phyloP scores from a whole-genome alignment of 805 yeast genomes.

The Sporopachydermia lactativora region DNA sequence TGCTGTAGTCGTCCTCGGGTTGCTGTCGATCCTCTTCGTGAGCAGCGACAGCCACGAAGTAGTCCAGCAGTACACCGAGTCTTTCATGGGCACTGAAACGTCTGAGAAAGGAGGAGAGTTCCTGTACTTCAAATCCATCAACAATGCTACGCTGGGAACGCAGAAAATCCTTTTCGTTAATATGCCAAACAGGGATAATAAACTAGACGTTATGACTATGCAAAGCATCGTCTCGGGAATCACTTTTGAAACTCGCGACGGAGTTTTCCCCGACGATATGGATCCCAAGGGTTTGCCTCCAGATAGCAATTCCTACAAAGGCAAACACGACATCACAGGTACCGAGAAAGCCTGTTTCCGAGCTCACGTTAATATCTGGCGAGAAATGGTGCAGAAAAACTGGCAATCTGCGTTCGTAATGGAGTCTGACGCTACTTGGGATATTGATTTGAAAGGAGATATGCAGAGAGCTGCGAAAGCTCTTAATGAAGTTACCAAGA shows the following conservation, averaged over 20 bases:
- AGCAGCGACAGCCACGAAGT: too few species aligned
- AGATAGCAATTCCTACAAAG: conserved; percentile 3
- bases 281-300: conserved; percentile 6
- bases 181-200: conserved; percentile 6
- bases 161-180: conserved; percentile 7
- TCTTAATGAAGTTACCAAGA: too few species aligned
- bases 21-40: too few species aligned
- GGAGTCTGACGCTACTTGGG: conserved; percentile 10
- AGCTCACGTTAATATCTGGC: conserved; percentile 9
- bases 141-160: conserved; percentile 9
- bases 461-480: too few species aligned
- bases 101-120: too few species aligned
- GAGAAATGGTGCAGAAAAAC: conserved; percentile 5
- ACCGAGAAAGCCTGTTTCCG: conserved; percentile 6
- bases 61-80: too few species aligned
- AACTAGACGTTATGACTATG: conserved; percentile 6
- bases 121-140: too few species aligned
- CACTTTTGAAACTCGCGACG: conserved; percentile 2
- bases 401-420: conserved; percentile 7
- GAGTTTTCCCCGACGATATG: conserved; percentile 2
- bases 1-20: too few species aligned
- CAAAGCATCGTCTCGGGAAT: conserved; percentile 6
- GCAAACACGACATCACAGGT: conserved; percentile 2
- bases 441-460: conserved; percentile 5
- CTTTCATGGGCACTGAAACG: too few species aligned